Evolutionary conservation across 169 alveolate species (phyloP), one percentile per base, ranked within the genome.

Genomic region (Theileria orientalis): DNA sequence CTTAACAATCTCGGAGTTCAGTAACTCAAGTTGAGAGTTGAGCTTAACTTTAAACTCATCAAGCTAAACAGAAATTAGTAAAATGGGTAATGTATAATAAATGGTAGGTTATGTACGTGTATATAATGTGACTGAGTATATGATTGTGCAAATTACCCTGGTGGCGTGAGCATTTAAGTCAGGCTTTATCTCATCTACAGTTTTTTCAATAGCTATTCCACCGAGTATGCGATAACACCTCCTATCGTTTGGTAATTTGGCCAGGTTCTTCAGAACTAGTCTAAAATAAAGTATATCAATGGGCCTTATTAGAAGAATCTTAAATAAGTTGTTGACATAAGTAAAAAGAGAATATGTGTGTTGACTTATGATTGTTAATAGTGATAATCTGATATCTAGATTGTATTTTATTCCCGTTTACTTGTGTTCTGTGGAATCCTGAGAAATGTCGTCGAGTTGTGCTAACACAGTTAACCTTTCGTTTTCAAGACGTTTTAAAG

Each of bases 161-260:
- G 44, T 51, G 7, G 87, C 87, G 41, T 79, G 68, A 30, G 77
- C 30, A n/a, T 61, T 35, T 51, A 79, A 23, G 0, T 77, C 78
- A 21, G 97, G 97, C 61, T 84, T 90, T 35, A 94, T 94, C 27
- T 94, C 96, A 13, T 84, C 92, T 11, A 94, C 97, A 1, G 93
- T 90, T 29, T 95, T 90, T 74, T 94, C 96, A 13, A 94, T 96
- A 69, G 95, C 87, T 19, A 94, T 96, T 25, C 93, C 94, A 11
- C 98, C 96, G 49, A 94, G 87, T 73, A 93, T 91, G 71, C 97
- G 89, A 62, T 86, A 94, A 66, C 97, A 94, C 63, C 96, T 69
- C 46, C 98, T 82, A 42, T 92, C 94, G 6, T 90, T 83, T 11
- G 92, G 93, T 21, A 91, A 88, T 70, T 91, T 85, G 54, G 78